A percentile compares a stretch with the other conserved stretches of the same genome.
phyloP scores from a whole-genome alignment of 345 rosid genomes.

The Bruguiera gymnorhiza region DNA sequence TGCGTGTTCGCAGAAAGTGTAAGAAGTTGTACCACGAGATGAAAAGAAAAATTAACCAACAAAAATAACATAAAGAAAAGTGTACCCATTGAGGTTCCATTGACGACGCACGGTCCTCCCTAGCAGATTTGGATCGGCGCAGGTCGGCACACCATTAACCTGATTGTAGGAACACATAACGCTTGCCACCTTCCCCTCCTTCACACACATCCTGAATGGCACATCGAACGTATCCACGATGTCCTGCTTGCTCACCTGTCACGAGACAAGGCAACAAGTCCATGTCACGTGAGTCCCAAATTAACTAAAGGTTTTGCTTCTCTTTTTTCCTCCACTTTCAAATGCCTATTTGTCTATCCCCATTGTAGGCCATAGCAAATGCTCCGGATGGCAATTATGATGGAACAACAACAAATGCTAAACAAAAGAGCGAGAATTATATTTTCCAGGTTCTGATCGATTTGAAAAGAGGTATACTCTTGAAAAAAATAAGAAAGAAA shows the following conservation, averaged over 20 bases:
- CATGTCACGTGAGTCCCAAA: background rate
- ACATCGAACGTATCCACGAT: slow-evolving; percentile 31
- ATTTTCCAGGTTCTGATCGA: background rate
- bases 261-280: background rate
- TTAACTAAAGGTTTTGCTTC: too few relatives aligned
- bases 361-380: background rate
- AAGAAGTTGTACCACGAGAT: background rate
- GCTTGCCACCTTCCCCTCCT: slow-evolving; percentile 31
- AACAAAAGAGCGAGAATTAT: background rate
- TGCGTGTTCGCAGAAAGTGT: background rate
- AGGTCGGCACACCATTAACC: slow-evolving; percentile 34
- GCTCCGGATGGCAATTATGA: background rate
- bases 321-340: too few relatives aligned
- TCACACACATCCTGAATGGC: slow-evolving; percentile 31
- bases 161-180: slow-evolving; percentile 39
- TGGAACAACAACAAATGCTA: background rate
- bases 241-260: slow-evolving; percentile 36
- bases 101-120: slow-evolving; percentile 22
- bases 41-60: background rate
- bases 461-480: too few relatives aligned
- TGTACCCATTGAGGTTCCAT: slow-evolving; percentile 30
- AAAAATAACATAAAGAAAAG: background rate
- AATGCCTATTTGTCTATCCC: too few relatives aligned
- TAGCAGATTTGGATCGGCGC: slow-evolving; percentile 32
- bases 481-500: too few relatives aligned